These are phyloP conservation scores for Alternaria arbusti DNA, from an alignment of 2,329 filamentous ascomycete species.

Conservation along the genomic window DNA sequence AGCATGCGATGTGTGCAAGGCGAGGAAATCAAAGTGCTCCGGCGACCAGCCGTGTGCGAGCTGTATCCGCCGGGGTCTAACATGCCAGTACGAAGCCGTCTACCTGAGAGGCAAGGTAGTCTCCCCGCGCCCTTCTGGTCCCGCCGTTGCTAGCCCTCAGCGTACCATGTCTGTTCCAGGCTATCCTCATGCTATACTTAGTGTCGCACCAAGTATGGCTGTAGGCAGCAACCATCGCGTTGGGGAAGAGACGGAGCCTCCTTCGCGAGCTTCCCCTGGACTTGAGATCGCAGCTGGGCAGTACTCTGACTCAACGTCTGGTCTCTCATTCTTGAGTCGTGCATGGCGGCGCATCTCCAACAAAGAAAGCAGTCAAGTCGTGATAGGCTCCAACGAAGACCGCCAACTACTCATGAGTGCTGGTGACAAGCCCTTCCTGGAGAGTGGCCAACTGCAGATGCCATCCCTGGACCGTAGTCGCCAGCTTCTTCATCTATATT, in stretches of 20 bases:
- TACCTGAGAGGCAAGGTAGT: slow-evolving; percentile 37
- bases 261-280: slow-evolving; percentile 51
- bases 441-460: slow-evolving; percentile 36
- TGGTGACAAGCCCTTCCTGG: slow-evolving; percentile 58
- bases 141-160: background rate
- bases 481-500: slow-evolving; percentile 59
- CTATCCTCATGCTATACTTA: slow-evolving; percentile 1
- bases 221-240: background rate
- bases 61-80: slow-evolving; percentile 21
- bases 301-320: slow-evolving; percentile 61
- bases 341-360: slow-evolving; percentile 70
- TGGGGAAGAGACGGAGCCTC: slow-evolving; percentile 10
- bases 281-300: slow-evolving; percentile 60
- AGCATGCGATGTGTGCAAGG: slow-evolving; percentile 41
- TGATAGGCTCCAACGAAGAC: slow-evolving; percentile 27
- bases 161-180: background rate
- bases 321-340: slow-evolving; percentile 66
- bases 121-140: slow-evolving; percentile 15
- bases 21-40: slow-evolving; percentile 39
- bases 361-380: slow-evolving; percentile 55
- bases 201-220: background rate
- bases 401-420: slow-evolving; percentile 58
- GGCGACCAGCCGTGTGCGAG: slow-evolving; percentile 36
- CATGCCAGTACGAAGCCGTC: slow-evolving; percentile 32
- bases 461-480: slow-evolving; percentile 17